These are phyloP conservation scores for Colletotrichum liaoningense DNA, from an alignment of 2,329 filamentous ascomycete genomes.

Conservation along the genomic window DNA sequence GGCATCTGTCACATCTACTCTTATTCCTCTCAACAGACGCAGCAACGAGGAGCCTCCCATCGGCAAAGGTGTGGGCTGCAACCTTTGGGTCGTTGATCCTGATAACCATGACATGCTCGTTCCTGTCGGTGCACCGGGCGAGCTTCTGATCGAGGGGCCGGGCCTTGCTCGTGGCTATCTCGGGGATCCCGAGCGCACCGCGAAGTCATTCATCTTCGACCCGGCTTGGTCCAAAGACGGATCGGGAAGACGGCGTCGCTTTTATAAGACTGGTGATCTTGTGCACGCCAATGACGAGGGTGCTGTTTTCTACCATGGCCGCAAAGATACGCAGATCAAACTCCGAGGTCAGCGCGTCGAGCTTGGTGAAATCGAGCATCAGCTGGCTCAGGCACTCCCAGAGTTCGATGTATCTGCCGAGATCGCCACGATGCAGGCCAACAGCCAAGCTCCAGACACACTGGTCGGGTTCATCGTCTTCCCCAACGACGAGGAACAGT, in stretches of 20 bases:
- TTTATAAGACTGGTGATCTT: slow-evolving; percentile 58
- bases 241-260: slow-evolving; percentile 37
- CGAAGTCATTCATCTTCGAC: neutral
- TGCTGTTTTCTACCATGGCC: slow-evolving; percentile 40
- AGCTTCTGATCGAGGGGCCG: neutral
- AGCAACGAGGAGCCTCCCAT: neutral
- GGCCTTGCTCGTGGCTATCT: neutral
- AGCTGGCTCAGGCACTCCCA: neutral
- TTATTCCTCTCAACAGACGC: slow-evolving; percentile 34
- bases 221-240: neutral
- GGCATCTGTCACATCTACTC: slow-evolving; percentile 58
- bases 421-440: neutral
- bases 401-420: slow-evolving; percentile 20
- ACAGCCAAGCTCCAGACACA: neutral
- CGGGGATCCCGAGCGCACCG: neutral
- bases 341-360: slow-evolving; percentile 4
- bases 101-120: neutral
- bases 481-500: neutral
- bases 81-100: neutral
- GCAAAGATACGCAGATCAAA: slow-evolving; percentile 37
- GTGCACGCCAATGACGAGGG: slow-evolving; percentile 38
- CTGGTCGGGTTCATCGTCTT: neutral
- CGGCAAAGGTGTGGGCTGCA: neutral
- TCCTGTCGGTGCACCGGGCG: neutral
- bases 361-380: slow-evolving; percentile 12